These are phyloP conservation scores for Sporothrix schenckii DNA, from an alignment of 2,329 filamentous ascomycete species.

Conservation along the genomic window DNA sequence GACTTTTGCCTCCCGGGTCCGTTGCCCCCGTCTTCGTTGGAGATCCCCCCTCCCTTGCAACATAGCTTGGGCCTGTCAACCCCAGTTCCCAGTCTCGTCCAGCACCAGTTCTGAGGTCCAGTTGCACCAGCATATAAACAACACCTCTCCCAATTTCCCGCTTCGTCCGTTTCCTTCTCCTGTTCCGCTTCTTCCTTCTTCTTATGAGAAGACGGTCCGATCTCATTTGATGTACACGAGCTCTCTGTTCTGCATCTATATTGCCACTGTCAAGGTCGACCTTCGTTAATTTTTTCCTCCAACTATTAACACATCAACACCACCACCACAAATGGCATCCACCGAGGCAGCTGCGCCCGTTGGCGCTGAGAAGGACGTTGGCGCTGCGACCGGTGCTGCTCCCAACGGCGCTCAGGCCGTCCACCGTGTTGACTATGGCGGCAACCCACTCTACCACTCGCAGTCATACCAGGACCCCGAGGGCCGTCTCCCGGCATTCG, in stretches of 20 bases:
- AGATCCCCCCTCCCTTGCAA: neutral
- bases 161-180: neutral
- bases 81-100: conserved; percentile 17
- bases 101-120: neutral
- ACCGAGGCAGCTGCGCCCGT: conserved; percentile 20
- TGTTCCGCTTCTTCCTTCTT: neutral
- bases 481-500: conserved; percentile 61
- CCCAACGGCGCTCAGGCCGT: conserved; percentile 29
- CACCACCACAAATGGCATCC: conserved; percentile 27
- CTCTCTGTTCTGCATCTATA: neutral
- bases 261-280: neutral
- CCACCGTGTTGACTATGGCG: conserved; percentile 41
- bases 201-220: neutral
- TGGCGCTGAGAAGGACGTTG: conserved; percentile 32
- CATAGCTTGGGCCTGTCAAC: neutral
- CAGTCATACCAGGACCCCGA: conserved; percentile 43
- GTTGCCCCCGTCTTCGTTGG: neutral
- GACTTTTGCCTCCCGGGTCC: neutral
- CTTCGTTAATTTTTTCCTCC: neutral
- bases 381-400: conserved; percentile 24
- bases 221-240: neutral
- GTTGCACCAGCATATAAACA: conserved; percentile 28
- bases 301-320: neutral
- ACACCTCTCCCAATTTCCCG: neutral
- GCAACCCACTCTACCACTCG: conserved; percentile 48